Evolutionary conservation across 1,284 basidiomycete species (phyloP).

Genomic region (Ustilago curta): DNA sequence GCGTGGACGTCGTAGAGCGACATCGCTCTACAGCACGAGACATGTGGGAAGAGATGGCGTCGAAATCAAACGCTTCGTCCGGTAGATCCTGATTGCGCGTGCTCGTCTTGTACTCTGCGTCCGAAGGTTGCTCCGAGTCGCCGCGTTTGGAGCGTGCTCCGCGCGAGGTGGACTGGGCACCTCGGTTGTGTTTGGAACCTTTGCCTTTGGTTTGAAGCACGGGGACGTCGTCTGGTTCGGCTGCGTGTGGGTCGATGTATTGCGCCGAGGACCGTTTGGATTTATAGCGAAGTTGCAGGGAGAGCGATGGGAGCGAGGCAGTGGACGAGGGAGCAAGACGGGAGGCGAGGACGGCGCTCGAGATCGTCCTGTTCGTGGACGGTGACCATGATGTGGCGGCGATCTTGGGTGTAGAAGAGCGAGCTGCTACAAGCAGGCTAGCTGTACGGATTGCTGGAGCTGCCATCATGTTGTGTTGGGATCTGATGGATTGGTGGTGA

Average conservation of each 20-base stretch:
- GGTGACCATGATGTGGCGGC: constrained; percentile 9
- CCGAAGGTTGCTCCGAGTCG: constrained; percentile 17
- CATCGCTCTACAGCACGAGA: constrained; percentile 52
- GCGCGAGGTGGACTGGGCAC: constrained; percentile 21
- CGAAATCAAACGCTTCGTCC: constrained; percentile 55
- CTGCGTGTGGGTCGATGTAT: constrained; percentile 43
- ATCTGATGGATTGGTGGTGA: background rate
- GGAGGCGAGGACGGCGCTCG: constrained; percentile 17
- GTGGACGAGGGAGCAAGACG: background rate
- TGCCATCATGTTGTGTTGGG: constrained; percentile 3
- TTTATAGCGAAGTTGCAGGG: constrained; percentile 26
- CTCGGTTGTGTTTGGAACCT: constrained; percentile 45
- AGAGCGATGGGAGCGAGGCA: background rate
- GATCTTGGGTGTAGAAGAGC: constrained; percentile 4
- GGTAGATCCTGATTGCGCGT: constrained; percentile 54
- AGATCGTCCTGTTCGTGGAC: constrained; percentile 5
- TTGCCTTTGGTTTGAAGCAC: constrained; percentile 64
- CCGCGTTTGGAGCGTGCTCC: constrained; percentile 48
- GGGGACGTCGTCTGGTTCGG: constrained; percentile 54
- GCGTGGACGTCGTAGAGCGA: constrained; percentile 37
- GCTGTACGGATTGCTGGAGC: constrained; percentile 4
- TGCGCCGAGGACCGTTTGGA: constrained; percentile 49
- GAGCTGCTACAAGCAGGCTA: constrained; percentile 15
- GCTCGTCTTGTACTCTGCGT: constrained; percentile 38
- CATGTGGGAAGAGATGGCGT: constrained; percentile 51